Percentiles rank a stretch among this genome's conserved stretches.
phyloP scores from a whole-genome alignment of 1,139 yeast genomes.

The Saccharomycopsis hybrid region DNA sequence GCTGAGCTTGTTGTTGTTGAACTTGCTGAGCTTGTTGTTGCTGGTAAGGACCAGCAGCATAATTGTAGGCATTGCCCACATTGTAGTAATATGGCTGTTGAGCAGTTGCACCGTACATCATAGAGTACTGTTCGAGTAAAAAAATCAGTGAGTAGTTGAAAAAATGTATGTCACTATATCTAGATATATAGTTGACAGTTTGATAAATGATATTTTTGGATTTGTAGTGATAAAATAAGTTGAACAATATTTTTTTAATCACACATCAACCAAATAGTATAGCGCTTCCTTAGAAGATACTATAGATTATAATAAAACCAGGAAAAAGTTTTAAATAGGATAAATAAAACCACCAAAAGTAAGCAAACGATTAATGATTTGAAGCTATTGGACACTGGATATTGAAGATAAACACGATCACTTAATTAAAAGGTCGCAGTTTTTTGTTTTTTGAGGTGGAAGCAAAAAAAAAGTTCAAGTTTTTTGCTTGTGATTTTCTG shows the following conservation, averaged over 20 bases:
- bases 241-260: constrained; percentile 1
- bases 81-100: not conserved
- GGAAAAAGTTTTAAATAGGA: not conserved
- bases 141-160: not conserved
- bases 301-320: not conserved
- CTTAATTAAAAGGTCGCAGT: constrained; percentile 15
- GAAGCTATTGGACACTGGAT: not conserved
- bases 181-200: no score
- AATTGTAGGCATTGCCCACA: not conserved
- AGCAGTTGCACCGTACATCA: not conserved
- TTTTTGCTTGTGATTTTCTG: constrained; percentile 26
- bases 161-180: no score
- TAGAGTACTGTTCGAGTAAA: not conserved
- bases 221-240: no score
- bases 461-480: constrained; percentile 73
- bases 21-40: not conserved
- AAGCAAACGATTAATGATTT: not conserved
- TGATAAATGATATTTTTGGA: no score
- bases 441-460: constrained; percentile 37
- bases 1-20: not conserved
- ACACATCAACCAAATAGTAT: not conserved
- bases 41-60: not conserved
- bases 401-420: not conserved
- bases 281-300: not conserved
- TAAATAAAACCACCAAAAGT: not conserved